Conservation (phyloP, 257 asterid species). For the Parsonsia alboflavescens region DNA sequence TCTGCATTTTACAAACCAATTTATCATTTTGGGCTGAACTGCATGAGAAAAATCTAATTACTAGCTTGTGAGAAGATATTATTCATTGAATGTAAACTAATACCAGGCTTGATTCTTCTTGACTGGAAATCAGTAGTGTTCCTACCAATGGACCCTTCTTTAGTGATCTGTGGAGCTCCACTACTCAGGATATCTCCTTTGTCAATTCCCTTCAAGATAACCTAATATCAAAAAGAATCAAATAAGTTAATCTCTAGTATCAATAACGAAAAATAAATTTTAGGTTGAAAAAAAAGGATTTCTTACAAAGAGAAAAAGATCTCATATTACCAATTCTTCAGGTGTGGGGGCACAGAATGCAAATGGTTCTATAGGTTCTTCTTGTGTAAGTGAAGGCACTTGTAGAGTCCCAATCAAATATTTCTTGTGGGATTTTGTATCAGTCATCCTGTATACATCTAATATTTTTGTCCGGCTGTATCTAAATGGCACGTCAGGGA, state of each 20-base stretch:
- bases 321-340: conserved; percentile 74
- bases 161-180: conserved; percentile 76
- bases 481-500: conserved; percentile 31
- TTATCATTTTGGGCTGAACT: not conserved
- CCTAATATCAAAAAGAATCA: conserved; percentile 38
- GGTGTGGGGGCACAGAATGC: conserved; percentile 58
- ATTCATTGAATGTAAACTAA: conserved; percentile 5
- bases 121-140: conserved; percentile 58
- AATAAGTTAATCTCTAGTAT: conserved; percentile 13
- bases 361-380: conserved; percentile 69
- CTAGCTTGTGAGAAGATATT: not conserved
- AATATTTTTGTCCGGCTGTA: conserved; percentile 67
- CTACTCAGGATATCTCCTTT: conserved; percentile 74
- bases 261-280: not conserved
- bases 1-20: not conserved
- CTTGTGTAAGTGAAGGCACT: conserved; percentile 74
- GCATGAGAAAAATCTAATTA: not conserved
- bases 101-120: conserved; percentile 66
- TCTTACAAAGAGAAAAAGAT: conserved; percentile 2
- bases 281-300: not conserved
- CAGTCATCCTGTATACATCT: conserved; percentile 61
- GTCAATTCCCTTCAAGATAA: conserved; percentile 78
- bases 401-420: conserved; percentile 41
- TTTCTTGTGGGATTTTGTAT: conserved; percentile 38
- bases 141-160: conserved; percentile 67